Evolutionary conservation across 148 eudicot genomes (phyloP).

Genomic region (Gaultheria prostrata): DNA sequence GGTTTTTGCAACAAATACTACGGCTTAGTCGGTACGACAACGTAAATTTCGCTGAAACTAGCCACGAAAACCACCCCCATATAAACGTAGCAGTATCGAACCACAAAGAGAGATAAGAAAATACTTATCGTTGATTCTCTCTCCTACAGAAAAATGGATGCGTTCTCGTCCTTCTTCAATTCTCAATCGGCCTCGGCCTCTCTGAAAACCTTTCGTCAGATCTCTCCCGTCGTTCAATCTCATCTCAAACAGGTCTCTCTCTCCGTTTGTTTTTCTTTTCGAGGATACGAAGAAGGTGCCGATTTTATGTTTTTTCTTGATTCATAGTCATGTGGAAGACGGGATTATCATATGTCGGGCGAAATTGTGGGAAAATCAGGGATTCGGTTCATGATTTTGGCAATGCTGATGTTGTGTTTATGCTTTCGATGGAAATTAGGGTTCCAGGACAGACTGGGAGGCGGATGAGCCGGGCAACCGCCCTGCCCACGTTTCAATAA

Average conservation of each 20-base stretch:
- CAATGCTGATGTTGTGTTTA: background rate
- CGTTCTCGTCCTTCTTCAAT: conserved; percentile 62
- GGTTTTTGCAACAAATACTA: background rate
- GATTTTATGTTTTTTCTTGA: background rate
- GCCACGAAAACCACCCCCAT: background rate
- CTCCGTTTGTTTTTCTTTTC: background rate
- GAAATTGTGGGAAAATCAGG: background rate
- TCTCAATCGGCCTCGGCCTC: conserved; percentile 50
- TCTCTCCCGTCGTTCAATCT: conserved; percentile 71
- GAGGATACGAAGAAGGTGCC: background rate
- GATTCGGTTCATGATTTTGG: background rate
- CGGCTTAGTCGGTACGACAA: background rate
- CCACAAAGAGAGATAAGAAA: too few species aligned
- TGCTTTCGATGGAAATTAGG: background rate
- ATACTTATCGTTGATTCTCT: background rate
- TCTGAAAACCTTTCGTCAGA: conserved; percentile 77
- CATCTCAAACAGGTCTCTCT: conserved; percentile 78
- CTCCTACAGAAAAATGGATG: conserved; percentile 43
- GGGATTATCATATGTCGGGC: background rate
- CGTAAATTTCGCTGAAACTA: background rate
- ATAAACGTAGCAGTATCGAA: background rate
- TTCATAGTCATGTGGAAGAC: background rate
- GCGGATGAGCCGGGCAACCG: too few species aligned
- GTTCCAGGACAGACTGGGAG: background rate
- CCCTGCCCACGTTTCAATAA: too few species aligned